Conservation (phyloP, 2,329 filamentous ascomycete species). For the Xylaria sp. region DNA sequence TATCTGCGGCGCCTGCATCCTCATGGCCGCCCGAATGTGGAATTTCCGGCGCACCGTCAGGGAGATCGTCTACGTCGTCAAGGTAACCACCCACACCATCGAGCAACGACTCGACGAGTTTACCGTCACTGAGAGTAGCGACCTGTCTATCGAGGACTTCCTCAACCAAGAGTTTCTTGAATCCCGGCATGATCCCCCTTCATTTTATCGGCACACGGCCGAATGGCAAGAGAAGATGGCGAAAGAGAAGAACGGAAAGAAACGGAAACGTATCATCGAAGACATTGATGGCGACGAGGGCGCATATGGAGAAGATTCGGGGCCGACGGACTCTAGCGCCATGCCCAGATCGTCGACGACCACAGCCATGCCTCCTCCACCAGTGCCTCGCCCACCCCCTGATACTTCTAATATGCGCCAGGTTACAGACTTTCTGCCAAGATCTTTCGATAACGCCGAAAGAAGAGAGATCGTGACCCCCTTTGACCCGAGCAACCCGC, state of each 20-base stretch:
- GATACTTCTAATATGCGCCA: slow-evolving; percentile 34
- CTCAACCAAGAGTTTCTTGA: slow-evolving; percentile 72
- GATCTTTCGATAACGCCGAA: slow-evolving; percentile 33
- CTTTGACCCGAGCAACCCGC: slow-evolving; percentile 35
- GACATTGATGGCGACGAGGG: slow-evolving; percentile 38
- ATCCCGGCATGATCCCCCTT: slow-evolving; percentile 77
- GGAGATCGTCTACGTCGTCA: slow-evolving; percentile 97
- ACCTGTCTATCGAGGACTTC: slow-evolving; percentile 86
- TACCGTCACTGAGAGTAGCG: slow-evolving; percentile 80
- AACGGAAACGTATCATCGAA: slow-evolving; percentile 48
- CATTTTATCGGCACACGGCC: slow-evolving; percentile 70
- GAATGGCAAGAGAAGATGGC: slow-evolving; percentile 59
- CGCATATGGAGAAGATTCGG: slow-evolving; percentile 9
- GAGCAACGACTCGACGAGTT: slow-evolving; percentile 92
- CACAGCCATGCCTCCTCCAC: slow-evolving; percentile 37
- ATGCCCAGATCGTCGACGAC: slow-evolving; percentile 27
- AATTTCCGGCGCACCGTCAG: slow-evolving; percentile 92
- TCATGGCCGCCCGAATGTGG: slow-evolving; percentile 96
- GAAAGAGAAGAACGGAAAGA: slow-evolving; percentile 47
- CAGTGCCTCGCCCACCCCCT: slow-evolving; percentile 34
- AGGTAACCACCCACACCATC: slow-evolving; percentile 92
- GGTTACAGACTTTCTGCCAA: slow-evolving; percentile 36
- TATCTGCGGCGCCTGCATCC: slow-evolving; percentile 89
- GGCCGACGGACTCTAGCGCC: slow-evolving; percentile 4
- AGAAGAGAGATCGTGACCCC: slow-evolving; percentile 32